Base-by-base conservation (phyloP, 208 protist species). In the Angomonas deanei region DNA sequence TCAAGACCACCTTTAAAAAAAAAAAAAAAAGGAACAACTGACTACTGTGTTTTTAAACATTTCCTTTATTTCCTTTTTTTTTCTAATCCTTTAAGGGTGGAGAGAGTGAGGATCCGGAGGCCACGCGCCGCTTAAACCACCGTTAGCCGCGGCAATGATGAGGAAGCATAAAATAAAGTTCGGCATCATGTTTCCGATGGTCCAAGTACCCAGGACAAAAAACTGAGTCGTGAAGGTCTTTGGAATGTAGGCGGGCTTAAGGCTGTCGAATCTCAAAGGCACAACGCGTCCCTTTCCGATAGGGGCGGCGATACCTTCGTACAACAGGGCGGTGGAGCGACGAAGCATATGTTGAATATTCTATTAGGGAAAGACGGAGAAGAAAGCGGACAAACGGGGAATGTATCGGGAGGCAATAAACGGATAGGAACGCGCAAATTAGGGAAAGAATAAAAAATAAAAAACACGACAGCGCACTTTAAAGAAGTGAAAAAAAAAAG, bases 101-200 rank as follows among this genome's bases (percentile, higher is more conserved):
- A 93, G 82, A 15, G 82, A 76, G 62, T 93, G 86, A 49, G 86
- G 86, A 57, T 93, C 86, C 49, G 86, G 86, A 30, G 86, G 86
- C 80, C 80, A 88, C 42, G 80, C 82, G 42, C 86, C 86, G 57
- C 80, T 83, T 47, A 93, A 71, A 56, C 83, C 86, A 50, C 86
- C 86, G 54, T 93, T 85, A 52, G 86, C 86, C 13, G 82, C 82
- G 21, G 81, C 78, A 59, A 93, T 88, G 58, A 93, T 78, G 46
- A 90, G 61, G 57, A 84, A 76, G 8, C 75, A 80, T 49, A 90
- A 73, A 53, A 86, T 67, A 52, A 89, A 90, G 64, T 87, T 93
- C 17, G 82, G 74, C 4, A 93, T 54, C 81, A 90, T 84, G 72
- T 87, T 93, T 42, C 69, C 74, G 71, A 89, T 86, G 34, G 76